Conservation (phyloP, 2,329 filamentous ascomycete genomes). For the Mycosphaerella arachidis region DNA sequence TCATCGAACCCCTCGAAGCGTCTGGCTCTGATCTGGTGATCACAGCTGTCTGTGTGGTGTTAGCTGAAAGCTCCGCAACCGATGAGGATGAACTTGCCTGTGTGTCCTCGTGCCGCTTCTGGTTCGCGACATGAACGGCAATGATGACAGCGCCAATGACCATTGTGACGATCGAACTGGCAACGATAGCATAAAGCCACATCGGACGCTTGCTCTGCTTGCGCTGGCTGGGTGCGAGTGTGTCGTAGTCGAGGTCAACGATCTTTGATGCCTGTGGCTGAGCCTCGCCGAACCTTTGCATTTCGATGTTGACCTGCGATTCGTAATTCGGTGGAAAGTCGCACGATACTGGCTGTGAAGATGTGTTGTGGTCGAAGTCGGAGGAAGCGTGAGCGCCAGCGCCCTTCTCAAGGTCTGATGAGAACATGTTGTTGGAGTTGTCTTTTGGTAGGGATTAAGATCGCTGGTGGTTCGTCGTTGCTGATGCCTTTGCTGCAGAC, state of each 20-base stretch:
- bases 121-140: neutral
- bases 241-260: slow-evolving; percentile 2
- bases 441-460: neutral
- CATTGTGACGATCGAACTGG: neutral
- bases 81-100: neutral
- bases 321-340: slow-evolving; percentile 15
- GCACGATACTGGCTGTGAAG: neutral
- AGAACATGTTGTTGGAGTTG: slow-evolving; percentile 4
- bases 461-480: neutral
- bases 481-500: neutral
- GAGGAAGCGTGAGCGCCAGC: neutral
- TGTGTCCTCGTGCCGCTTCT: neutral
- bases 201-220: slow-evolving; percentile 1
- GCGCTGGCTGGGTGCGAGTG: neutral
- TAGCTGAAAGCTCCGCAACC: neutral
- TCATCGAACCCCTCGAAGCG: neutral
- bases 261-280: neutral
- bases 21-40: slow-evolving; percentile 1
- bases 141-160: slow-evolving; percentile 1
- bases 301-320: slow-evolving; percentile 13
- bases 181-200: neutral
- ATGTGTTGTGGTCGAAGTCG: neutral
- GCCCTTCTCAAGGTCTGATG: slow-evolving; percentile 12
- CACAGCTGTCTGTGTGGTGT: neutral
- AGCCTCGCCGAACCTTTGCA: slow-evolving; percentile 5